Base-by-base conservation (phyloP, 78 protist species). In the Polysphondylium violaceum region DNA sequence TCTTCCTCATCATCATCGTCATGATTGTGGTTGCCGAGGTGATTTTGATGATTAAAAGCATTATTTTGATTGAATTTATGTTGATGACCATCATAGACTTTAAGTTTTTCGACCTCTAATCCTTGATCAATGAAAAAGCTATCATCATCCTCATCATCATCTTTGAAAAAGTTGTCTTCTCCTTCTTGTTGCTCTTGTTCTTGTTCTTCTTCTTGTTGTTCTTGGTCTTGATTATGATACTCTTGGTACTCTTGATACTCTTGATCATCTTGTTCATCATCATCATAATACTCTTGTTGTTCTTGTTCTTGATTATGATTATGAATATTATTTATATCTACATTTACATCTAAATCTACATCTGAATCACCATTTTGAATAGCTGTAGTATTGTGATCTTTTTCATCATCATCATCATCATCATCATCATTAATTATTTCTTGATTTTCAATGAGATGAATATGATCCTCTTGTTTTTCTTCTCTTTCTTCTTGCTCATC, bases 401-500 rank as follows among this genome's bases (percentile, higher is more conserved):
- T 14, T 60, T 60, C 51, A 19, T 38, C 51, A 11, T 65, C 2
- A 38, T 36, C 33, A n/a, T 38, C 19, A 21, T 64, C 33, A 6
- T 38, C 9, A 38, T 59, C 29, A 17, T 63, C 43, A 63, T 63
- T 6, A 31, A 17, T 6, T 35, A 4, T 5, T 21, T 64, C 21
- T n/a, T 36, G 41, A n/a, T 65, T 8, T 36, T 0, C 3, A 65
- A 38, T 27, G 23, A 38, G 0, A 33, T 65, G 53, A 65, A 8
- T 19, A 1, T 65, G 41, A 65, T 65, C 25, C 25, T 43, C 50
- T 11, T 43, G 23, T 73, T 23, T 21, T 53, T 73, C 74, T 21
- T 65, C 74, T 21, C 40, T 31, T 47, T 69, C 76, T 47, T 69
- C 76, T 47, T 69, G 51, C 27, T 69, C 76, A 38, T 25, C 76